Conservation (phyloP, 768 basidiomycete genomes). For the Pleurotus tuoliensis region DNA sequence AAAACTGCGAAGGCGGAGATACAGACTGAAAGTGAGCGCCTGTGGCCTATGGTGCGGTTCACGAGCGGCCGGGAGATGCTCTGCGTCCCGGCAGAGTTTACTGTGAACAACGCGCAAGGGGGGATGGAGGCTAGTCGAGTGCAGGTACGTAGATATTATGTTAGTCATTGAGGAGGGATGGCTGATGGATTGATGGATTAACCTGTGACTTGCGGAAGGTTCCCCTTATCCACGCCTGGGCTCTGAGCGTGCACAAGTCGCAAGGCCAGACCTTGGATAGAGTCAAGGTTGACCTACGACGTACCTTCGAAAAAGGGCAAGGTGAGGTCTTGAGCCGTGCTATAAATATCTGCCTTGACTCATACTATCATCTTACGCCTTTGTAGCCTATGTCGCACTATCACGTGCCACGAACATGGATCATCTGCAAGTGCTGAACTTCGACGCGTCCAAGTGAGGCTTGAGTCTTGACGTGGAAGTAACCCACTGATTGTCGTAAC, state of each 20-base stretch:
- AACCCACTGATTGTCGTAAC: slow-evolving; percentile 1
- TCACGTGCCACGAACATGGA: slow-evolving; percentile 71
- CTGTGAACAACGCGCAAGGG: slow-evolving; percentile 58
- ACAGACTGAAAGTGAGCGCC: slow-evolving; percentile 11
- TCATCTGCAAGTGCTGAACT: slow-evolving; percentile 60
- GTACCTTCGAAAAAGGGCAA: slow-evolving; percentile 80
- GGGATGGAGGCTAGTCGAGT: slow-evolving; percentile 53
- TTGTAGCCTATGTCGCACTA: slow-evolving; percentile 63
- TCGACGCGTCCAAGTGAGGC: slow-evolving; percentile 55
- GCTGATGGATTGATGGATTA: neutral
- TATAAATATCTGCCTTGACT: neutral
- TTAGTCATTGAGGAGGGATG: neutral
- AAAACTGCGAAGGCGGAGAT: neutral
- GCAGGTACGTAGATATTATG: slow-evolving; percentile 38
- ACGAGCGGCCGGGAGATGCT: slow-evolving; percentile 41
- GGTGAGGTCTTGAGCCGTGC: slow-evolving; percentile 31
- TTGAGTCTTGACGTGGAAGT: neutral
- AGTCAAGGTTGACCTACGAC: slow-evolving; percentile 73
- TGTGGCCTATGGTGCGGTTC: slow-evolving; percentile 64
- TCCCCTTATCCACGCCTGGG: slow-evolving; percentile 84
- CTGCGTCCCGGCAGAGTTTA: slow-evolving; percentile 56
- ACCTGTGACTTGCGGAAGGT: slow-evolving; percentile 33
- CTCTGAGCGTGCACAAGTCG: slow-evolving; percentile 83
- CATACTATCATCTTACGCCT: neutral
- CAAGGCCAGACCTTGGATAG: slow-evolving; percentile 88